Percentiles rank a stretch among this genome's conserved stretches.
phyloP scores from a whole-genome alignment of 2,329 filamentous ascomycete species.

The Diaporthe vaccinii region DNA sequence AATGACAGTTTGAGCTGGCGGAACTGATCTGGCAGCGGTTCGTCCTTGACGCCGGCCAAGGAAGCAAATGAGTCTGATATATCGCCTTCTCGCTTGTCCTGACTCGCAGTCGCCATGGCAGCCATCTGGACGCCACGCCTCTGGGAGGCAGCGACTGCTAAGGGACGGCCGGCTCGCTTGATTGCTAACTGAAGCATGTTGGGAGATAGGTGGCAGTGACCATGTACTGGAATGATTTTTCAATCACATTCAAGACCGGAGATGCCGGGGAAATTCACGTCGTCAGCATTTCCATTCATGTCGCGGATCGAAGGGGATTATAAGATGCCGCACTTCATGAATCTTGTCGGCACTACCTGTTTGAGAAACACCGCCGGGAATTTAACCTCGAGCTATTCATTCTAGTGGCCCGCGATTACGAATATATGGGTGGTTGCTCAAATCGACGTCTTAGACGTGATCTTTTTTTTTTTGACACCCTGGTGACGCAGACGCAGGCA shows the following conservation, averaged over 20 bases:
- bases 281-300: not conserved
- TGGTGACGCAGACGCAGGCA: not conserved
- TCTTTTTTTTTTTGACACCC: not conserved
- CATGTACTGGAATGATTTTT: not conserved
- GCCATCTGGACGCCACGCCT: slow-evolving; percentile 40
- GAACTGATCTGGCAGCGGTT: slow-evolving; percentile 68
- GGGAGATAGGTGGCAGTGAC: not conserved
- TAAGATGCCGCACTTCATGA: not conserved
- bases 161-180: slow-evolving; percentile 6
- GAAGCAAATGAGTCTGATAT: slow-evolving; percentile 75
- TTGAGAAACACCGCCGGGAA: not conserved
- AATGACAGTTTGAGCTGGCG: slow-evolving; percentile 68
- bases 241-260: not conserved
- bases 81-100: slow-evolving; percentile 67
- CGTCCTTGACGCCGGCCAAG: slow-evolving; percentile 61
- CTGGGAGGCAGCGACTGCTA: not conserved
- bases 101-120: slow-evolving; percentile 31
- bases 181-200: slow-evolving; percentile 11
- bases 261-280: not conserved
- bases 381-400: not conserved
- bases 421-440: not conserved
- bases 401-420: not conserved
- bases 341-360: not conserved
- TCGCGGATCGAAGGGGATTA: slow-evolving; percentile 3
- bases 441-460: not conserved